A percentile compares a stretch with the other conserved stretches of the same genome.
Evolutionary conservation across 352 stramenopile genomes (phyloP).

Genomic region (Thalassiosira mediterranea): DNA sequence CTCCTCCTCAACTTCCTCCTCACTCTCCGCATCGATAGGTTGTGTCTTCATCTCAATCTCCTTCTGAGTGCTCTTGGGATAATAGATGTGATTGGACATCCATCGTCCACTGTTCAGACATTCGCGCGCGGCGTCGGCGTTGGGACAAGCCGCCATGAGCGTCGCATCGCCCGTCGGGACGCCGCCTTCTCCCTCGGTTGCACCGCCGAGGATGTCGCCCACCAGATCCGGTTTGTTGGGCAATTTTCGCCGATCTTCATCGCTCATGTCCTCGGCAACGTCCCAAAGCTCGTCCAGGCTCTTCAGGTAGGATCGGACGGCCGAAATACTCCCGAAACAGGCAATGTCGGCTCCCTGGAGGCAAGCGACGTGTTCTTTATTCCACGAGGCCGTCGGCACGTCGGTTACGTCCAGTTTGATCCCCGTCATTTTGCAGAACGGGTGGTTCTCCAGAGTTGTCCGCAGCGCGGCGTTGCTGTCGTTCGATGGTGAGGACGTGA

Average conservation of each 20-base stretch:
- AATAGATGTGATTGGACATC: conserved; percentile 55
- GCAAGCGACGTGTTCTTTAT: neutral
- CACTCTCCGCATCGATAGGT: neutral
- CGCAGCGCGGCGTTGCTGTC: neutral
- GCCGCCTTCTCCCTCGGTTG: neutral
- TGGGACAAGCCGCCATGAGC: conserved; percentile 38
- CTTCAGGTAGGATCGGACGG: conserved; percentile 28
- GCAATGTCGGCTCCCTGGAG: conserved; percentile 37
- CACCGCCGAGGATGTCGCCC: neutral
- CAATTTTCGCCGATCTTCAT: conserved; percentile 37
- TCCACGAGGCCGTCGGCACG: conserved; percentile 7
- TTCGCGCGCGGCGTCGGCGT: conserved; percentile 26
- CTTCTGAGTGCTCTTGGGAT: conserved; percentile 41
- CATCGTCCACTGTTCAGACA: conserved; percentile 52
- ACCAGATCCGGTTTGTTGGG: conserved; percentile 36
- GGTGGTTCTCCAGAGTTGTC: conserved; percentile 11
- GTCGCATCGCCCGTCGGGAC: neutral
- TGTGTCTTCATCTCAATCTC: conserved; percentile 40
- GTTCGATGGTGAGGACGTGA: neutral
- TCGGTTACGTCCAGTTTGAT: conserved; percentile 14
- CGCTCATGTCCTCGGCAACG: conserved; percentile 17
- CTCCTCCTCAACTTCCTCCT: conserved; percentile 13
- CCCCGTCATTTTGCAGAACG: conserved; percentile 44
- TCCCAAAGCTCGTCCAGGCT: conserved; percentile 30
- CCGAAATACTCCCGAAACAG: conserved; percentile 24